These are phyloP conservation scores for Phaseolus coccineus DNA, from an alignment of 331 rosid species.

Conservation along the genomic window DNA sequence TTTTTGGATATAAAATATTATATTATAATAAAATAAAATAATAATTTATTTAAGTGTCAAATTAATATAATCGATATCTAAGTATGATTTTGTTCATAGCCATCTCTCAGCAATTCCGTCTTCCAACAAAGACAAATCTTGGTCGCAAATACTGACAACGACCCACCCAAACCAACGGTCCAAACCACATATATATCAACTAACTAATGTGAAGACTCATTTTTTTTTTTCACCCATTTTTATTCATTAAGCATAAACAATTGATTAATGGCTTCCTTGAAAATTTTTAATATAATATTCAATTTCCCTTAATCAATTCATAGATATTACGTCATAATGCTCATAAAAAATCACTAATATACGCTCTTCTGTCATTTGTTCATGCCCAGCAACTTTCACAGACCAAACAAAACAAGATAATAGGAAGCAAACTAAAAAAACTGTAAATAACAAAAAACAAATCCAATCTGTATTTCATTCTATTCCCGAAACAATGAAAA, in stretches of 20 bases:
- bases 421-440: not conserved
- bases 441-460: no score
- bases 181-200: not conserved
- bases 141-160: not conserved
- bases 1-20: no score
- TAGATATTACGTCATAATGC: no score
- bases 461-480: constrained; percentile 23
- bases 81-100: no score
- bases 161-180: no score
- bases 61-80: no score
- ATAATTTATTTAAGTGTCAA: no score
- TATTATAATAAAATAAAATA: no score
- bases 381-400: not conserved
- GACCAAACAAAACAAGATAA: no score
- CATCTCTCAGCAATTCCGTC: not conserved
- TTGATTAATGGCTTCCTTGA: not conserved
- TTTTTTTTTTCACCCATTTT: no score
- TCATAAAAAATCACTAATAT: no score
- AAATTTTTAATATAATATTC: not conserved
- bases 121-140: constrained; percentile 4
- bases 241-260: not conserved
- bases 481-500: constrained; percentile 15
- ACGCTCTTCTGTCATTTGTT: not conserved
- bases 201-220: not conserved
- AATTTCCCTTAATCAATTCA: no score